Evolutionary conservation across 2,329 filamentous ascomycete species (phyloP).

Genomic region (Colletotrichum costaricense): DNA sequence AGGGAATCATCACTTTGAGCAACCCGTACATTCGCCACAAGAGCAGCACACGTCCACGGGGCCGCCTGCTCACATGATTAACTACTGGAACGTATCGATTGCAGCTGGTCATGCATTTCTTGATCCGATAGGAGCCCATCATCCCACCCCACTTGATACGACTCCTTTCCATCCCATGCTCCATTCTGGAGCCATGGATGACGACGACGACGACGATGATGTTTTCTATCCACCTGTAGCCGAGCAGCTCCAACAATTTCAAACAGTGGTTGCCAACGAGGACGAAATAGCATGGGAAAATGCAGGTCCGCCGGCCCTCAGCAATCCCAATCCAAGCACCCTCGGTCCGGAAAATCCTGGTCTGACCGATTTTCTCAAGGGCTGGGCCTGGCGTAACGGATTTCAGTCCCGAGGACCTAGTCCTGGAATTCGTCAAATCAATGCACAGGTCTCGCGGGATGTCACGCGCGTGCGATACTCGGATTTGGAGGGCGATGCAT

Average conservation of each 20-base stretch:
- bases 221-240: conserved; percentile 15
- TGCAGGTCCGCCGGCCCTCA: conserved; percentile 23
- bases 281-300: conserved; percentile 29
- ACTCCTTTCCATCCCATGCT: conserved; percentile 32
- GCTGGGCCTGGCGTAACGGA: conserved; percentile 54
- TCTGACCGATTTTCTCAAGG: conserved; percentile 60
- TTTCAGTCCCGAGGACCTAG: conserved; percentile 32
- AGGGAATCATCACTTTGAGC: not conserved
- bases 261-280: conserved; percentile 14
- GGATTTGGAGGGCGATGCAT: conserved; percentile 66
- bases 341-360: conserved; percentile 62
- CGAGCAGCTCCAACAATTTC: conserved; percentile 25
- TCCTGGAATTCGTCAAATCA: conserved; percentile 47
- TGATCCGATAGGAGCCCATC: conserved; percentile 13
- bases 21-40: not conserved
- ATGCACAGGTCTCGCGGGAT: conserved; percentile 43
- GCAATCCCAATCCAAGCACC: conserved; percentile 44
- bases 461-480: conserved; percentile 44
- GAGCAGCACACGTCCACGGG: conserved; percentile 4
- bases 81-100: conserved; percentile 21
- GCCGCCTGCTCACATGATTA: conserved; percentile 22
- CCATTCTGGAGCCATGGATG: conserved; percentile 19
- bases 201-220: conserved; percentile 20
- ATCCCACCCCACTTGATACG: conserved; percentile 30
- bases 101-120: conserved; percentile 4